Evolutionary conservation across 139 green algal species (phyloP).

Genomic region (Eudorina sp.): DNA sequence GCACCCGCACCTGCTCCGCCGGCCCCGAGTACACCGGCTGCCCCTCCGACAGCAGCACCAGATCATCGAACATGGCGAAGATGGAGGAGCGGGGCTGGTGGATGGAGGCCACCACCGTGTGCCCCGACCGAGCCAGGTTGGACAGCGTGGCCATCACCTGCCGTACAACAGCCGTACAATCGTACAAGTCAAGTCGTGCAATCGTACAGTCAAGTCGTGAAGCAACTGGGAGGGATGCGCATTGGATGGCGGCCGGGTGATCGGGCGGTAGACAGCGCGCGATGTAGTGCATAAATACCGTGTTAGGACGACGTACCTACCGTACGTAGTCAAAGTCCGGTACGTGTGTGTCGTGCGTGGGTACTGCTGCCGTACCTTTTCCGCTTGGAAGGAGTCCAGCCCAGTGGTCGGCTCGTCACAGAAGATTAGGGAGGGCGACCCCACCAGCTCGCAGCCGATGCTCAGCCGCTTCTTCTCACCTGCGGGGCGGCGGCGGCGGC

Average conservation of each 20-base stretch:
- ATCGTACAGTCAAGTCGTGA: no score
- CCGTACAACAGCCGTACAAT: no score
- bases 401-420: slow-evolving; percentile 93
- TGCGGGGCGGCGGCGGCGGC: not conserved
- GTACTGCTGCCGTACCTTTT: slow-evolving; percentile 78
- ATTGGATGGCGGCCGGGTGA: no score
- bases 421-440: slow-evolving; percentile 78
- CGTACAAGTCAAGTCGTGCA: no score
- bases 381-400: slow-evolving; percentile 88
- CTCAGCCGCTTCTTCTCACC: slow-evolving; percentile 89
- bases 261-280: no score
- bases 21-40: slow-evolving; percentile 74
- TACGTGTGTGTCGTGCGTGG: no score
- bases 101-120: slow-evolving; percentile 86
- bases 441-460: slow-evolving; percentile 92
- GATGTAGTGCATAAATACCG: not conserved
- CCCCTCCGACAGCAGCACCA: slow-evolving; percentile 85
- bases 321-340: no score
- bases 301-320: not conserved
- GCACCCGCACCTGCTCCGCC: slow-evolving; percentile 42
- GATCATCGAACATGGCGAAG: slow-evolving; percentile 93
- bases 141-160: slow-evolving; percentile 78
- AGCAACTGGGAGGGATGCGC: no score
- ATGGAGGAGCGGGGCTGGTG: slow-evolving; percentile 91
- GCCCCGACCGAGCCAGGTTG: slow-evolving; percentile 71